These are phyloP conservation scores for Mallotus japonicus DNA, from an alignment of 441 rosid genomes.

Conservation along the genomic window DNA sequence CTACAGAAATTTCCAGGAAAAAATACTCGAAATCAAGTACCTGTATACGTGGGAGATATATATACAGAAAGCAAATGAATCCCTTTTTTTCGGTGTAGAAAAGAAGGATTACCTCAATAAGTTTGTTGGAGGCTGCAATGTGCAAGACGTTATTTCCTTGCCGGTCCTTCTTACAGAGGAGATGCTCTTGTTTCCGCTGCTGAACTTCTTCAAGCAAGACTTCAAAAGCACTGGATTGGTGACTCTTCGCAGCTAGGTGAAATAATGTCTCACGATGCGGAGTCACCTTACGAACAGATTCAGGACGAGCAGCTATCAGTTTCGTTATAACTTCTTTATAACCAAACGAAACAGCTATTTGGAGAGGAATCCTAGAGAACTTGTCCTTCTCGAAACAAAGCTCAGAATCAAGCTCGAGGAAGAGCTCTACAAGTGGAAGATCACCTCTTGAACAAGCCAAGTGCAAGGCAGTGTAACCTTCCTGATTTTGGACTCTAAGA, in stretches of 20 bases:
- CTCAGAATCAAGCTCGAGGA: background rate
- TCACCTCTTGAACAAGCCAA: constrained; percentile 1
- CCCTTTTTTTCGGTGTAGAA: background rate
- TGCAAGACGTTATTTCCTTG: constrained; percentile 18
- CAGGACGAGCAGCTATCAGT: constrained; percentile 4
- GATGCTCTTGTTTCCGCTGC: background rate
- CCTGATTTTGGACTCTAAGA: background rate
- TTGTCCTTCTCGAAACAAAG: constrained; percentile 4
- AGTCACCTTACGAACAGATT: constrained; percentile 6
- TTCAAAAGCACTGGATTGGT: background rate
- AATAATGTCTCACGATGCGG: constrained; percentile 8
- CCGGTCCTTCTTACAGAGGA: constrained; percentile 5
- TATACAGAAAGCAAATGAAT: background rate
- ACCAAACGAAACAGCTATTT: background rate
- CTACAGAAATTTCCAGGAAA: background rate
- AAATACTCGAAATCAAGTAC: too few relatives aligned
- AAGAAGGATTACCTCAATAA: background rate
- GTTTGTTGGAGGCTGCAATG: constrained; percentile 8
- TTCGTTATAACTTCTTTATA: background rate
- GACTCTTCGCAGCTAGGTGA: constrained; percentile 8
- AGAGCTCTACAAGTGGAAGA: background rate
- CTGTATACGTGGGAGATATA: too few relatives aligned
- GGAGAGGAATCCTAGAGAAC: constrained; percentile 9
- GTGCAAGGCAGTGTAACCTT: constrained; percentile 18
- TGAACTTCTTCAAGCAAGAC: constrained; percentile 7